Evolutionary conservation across 108 stramenopile genomes (phyloP).

Genomic region (Parietichytrium sp.): DNA sequence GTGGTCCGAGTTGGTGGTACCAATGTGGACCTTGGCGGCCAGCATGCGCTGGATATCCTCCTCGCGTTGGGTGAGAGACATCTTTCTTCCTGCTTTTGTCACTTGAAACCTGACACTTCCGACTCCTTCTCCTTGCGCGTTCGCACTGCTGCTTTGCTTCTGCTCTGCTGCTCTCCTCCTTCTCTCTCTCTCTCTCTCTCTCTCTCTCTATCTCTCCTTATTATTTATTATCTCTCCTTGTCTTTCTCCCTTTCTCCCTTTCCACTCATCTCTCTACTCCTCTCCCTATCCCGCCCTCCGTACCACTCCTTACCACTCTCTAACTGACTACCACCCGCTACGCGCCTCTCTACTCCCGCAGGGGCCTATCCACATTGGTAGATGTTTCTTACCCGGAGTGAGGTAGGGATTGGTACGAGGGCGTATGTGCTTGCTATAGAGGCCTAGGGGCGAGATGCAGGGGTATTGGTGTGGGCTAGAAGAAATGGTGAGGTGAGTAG

Average conservation of each 20-base stretch:
- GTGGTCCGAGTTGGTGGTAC: slow-evolving; percentile 92
- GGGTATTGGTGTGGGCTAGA: too few species aligned
- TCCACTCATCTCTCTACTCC: background rate
- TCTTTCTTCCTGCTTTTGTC: slow-evolving; percentile 66
- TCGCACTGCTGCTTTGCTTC: background rate
- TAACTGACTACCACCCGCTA: too few species aligned
- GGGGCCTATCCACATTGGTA: too few species aligned
- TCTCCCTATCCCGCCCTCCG: too few species aligned
- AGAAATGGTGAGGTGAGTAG: too few species aligned
- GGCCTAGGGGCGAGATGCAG: too few species aligned
- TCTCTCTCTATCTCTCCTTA: background rate
- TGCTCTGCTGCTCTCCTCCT: background rate
- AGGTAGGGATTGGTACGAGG: too few species aligned
- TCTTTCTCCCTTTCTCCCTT: background rate
- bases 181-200: background rate
- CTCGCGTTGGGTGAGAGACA: slow-evolving; percentile 82
- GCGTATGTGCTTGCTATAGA: too few species aligned
- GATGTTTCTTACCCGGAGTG: too few species aligned
- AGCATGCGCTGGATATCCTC: slow-evolving; percentile 99
- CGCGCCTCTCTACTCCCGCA: too few species aligned
- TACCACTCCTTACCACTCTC: too few species aligned
- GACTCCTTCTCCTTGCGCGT: background rate
- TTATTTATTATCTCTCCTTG: background rate
- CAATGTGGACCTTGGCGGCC: slow-evolving; percentile 97
- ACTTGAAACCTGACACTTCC: too few species aligned